Base-by-base conservation (phyloP, 257 asterid genomes). In the Ligustrum vulgare region DNA sequence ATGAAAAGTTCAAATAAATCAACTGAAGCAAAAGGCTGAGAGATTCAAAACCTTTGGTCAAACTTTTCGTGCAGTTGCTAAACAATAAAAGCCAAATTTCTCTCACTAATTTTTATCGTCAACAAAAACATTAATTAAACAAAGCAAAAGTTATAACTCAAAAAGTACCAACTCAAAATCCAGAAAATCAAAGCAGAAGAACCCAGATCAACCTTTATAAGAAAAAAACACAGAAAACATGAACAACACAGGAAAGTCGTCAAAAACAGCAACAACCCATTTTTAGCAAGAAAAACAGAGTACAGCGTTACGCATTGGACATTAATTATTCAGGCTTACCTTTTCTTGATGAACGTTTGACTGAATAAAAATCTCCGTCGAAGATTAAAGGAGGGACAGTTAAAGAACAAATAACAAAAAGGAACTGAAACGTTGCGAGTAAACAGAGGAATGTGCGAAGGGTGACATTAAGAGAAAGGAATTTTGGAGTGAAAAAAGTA, bases 301-400 rank as follows among this genome's bases (percentile, higher is more conserved):
- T 28, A 72, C 31, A 56, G 35, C 18, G 79, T 32, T 68, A 69
- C 74, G 78, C 43, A 41, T 69, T 20, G 49, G 47, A 67, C 60
- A 58, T 16, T 67, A 71, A 67, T 67, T 32, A 36, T 35, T n/a
- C 23, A 68, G 54, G 35, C 67, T 39, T 51, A 83, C 81, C 86
- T 66, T 71, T 60, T 16, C 28, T 18, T 15, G 41, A 9, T 18
- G 73, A 36, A 35, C 3, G 69, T 65, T 22, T 36, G 69, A 43
- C 72, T 10, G 65, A 70, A 49, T 25, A 32, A 56, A 56, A 35
- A 43, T 4, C 67, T 22, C 72, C 43, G 41, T 36, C 66, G 69
- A 78, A 72, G 56, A 51, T 62, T 58, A 75, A 75, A 56, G 41
- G 79, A 34, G 73, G 36, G 75, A 83, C 85, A 76, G 86, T 83